These are phyloP conservation scores for Neonectria neomacrospora DNA, from an alignment of 2,329 filamentous ascomycete genomes.

Conservation along the genomic window DNA sequence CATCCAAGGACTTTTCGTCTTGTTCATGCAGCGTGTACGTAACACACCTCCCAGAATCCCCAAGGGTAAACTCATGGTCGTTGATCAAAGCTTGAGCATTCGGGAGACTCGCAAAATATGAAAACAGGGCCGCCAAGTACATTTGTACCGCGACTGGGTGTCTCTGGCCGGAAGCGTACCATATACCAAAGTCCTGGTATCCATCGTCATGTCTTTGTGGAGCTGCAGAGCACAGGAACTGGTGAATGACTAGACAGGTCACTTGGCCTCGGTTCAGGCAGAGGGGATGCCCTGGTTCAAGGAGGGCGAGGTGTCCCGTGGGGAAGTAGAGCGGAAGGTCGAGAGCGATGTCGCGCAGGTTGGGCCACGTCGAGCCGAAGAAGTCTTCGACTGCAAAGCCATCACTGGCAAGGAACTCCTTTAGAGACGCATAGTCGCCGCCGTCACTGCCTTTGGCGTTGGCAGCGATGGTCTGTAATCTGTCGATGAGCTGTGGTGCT, in stretches of 20 bases:
- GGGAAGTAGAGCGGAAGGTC: constrained; percentile 37
- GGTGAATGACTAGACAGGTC: constrained; percentile 47
- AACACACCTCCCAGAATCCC: neutral
- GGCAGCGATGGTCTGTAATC: constrained; percentile 45
- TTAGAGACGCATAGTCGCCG: constrained; percentile 40
- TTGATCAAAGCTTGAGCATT: constrained; percentile 9
- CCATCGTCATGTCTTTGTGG: constrained; percentile 40
- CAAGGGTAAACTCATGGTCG: neutral
- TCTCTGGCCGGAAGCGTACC: constrained; percentile 48
- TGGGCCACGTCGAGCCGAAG: constrained; percentile 37
- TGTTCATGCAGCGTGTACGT: constrained; percentile 39
- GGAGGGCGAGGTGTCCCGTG: constrained; percentile 26
- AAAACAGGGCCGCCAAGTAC: constrained; percentile 47
- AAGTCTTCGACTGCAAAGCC: constrained; percentile 13
- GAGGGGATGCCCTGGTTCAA: constrained; percentile 29
- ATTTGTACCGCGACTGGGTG: constrained; percentile 45
- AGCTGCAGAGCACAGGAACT: constrained; percentile 45
- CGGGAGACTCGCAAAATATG: constrained; percentile 42
- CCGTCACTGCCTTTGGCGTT: constrained; percentile 31
- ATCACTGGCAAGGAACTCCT: neutral
- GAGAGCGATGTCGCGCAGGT: constrained; percentile 38
- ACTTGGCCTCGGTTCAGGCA: constrained; percentile 40
- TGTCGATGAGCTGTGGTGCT: constrained; percentile 36
- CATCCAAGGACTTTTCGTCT: neutral
- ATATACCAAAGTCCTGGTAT: constrained; percentile 49